Base-by-base conservation (phyloP, 2,329 filamentous ascomycete genomes). In the Colletotrichum sojae region DNA sequence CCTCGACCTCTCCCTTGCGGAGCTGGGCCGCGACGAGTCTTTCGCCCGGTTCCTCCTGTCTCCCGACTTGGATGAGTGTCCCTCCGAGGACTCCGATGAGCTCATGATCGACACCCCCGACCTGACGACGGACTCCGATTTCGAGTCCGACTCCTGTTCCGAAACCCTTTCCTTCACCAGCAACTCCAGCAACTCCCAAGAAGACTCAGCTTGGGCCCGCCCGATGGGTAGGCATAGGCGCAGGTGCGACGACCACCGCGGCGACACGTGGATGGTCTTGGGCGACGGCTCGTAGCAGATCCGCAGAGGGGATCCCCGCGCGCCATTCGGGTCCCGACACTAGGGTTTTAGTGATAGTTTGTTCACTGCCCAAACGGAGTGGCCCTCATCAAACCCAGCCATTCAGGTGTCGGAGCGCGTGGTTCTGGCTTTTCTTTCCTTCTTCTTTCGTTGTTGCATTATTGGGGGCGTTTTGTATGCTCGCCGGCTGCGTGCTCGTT, bases 231-330 rank as follows among this genome's bases (percentile, higher is more conserved):
- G 43, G 43, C n/a, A 70, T 77, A 52, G 76, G 43, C 45, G 74
- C 72, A 18, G 43, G 72, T 48, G 77, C 79, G 73, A 72, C 73
- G 74, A 70, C 16, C 73, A 74, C 60, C 67, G 73, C 60, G 73
- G 77, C 56, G 73, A 77, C 49, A 74, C 78, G 70, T 84, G 82
- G 82, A 78, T 83, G 43, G 77, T 84, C 76, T 76, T 84, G 73
- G 80, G 79, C 75, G 82, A 83, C 78, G 83, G 79, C 82, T 83
- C 78, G 80, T 81, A 84, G 77, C 81, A 84, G 76, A 80, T 82
- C 80, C 80, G 78, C 76, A 73, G 58, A 68, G 63, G 69, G 71
- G 71, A 75, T 75, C 75, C 75, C 77, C 75, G 74, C 72, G 73
- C 72, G 69, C 63, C 59, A 73, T 73, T 67, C 69, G 76, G 75